Evolutionary conservation across 2,329 filamentous ascomycete genomes (phyloP), one percentile per base, ranked within the genome.

Genomic region (Cladosporium sp.): DNA sequence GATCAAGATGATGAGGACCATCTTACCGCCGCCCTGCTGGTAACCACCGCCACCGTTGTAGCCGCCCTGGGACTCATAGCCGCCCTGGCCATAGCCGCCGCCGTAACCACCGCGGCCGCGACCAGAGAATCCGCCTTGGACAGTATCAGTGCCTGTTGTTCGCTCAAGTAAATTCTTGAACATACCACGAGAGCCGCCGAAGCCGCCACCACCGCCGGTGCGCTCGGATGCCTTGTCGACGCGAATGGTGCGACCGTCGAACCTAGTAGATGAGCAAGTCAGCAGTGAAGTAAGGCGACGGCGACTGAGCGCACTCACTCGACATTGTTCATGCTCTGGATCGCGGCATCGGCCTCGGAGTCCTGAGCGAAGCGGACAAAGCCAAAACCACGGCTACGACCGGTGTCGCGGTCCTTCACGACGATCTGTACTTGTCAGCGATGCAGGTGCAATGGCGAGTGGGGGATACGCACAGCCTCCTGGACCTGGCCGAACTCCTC

Each of bases 391-490:
- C 93, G 89, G 79, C 91, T 96, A 71, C 92, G 89, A 65, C 89
- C 88, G 66, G 92, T 96, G 69, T 97, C 92, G 66, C 91, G 89
- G 72, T 98, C 92, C 77, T 95, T 97, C 66, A 97, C 91, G 62
- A 98, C 92, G 58, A 95, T 88, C 92, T 97, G 66, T 28, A 49
- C 13, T 55, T 48, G 54, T 52, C 18, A 56, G 31, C 31, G 34
- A 44, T 3, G n/a, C 11, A 9, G 35, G 35, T 11, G 35, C 35
- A 38, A 38, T 8, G n/a, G 11, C 3, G 9, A 11, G 32, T n/a
- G 32, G 32, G 16, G 22, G 6, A 35, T 14, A 86, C 89, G 73
- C 82, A 97, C 93, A 65, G 93, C 93, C 83, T 98, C 92, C 71
- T 96, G 90, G 61, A 98, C 87, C 40, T 78, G 77, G 56, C 92